Percentiles rank a stretch among this genome's conserved stretches.
Evolutionary conservation across 1,284 basidiomycete species (phyloP).

Genomic region (Cryptococcus neoformans): DNA sequence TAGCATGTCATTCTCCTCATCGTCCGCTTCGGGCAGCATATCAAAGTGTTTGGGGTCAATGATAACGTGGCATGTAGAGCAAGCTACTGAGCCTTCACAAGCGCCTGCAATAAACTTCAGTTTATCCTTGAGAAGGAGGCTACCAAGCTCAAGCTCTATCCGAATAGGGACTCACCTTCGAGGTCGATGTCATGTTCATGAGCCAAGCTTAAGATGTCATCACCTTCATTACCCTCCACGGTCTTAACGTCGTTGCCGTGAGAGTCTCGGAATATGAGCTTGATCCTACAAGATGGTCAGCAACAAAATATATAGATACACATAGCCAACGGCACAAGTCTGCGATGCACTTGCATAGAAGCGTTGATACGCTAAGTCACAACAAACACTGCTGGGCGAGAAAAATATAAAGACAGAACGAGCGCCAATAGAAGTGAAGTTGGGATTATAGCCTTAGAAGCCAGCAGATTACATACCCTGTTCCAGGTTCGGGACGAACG

Average conservation of each 20-base stretch:
- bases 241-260: slow-evolving; percentile 81
- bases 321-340: too few species aligned
- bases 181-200: slow-evolving; percentile 97
- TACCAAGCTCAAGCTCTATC: too few species aligned
- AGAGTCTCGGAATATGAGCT: slow-evolving; percentile 60
- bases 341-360: too few species aligned
- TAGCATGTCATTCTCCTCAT: slow-evolving; percentile 98
- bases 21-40: slow-evolving; percentile 81
- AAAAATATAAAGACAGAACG: too few species aligned
- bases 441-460: not conserved
- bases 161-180: slow-evolving; percentile 66
- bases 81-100: slow-evolving; percentile 95
- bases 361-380: too few species aligned
- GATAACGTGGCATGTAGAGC: slow-evolving; percentile 97
- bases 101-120: slow-evolving; percentile 60
- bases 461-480: not conserved
- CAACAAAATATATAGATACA: too few species aligned
- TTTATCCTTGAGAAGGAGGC: not conserved
- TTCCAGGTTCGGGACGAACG: not conserved
- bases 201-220: slow-evolving; percentile 85
- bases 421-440: not conserved
- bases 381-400: too few species aligned
- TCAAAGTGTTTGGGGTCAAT: slow-evolving; percentile 81
- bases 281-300: not conserved
- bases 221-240: slow-evolving; percentile 89